Evolutionary conservation across 2,329 filamentous ascomycete species (phyloP), one percentile per base, ranked within the genome.

Genomic region (Fonsecaea pedrosoi): DNA sequence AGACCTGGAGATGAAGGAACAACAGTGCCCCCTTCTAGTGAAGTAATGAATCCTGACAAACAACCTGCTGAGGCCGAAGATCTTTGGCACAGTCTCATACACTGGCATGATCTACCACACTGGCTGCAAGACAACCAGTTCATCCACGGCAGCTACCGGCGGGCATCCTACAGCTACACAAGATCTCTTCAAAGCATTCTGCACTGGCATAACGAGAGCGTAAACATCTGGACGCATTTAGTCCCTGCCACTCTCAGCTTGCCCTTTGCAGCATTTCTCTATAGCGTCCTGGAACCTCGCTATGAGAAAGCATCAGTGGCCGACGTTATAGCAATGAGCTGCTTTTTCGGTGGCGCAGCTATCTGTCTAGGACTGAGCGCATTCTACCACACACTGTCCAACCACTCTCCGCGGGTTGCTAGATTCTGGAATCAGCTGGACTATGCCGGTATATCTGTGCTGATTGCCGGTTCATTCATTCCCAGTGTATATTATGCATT

Each of bases 391-490:
- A 86, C 91, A 1, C 86, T 97, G 56, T 88, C 85, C 25, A 97
- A 97, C 72, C 95, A 99, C 78, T 95, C 91, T 18, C 86, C 88
- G 42, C 79, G 80, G 1, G 92, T 97, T 13, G 89, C 90, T 1
- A 89, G 87, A 69, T 91, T 92, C 82, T 94, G 94, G 10, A 98
- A 98, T 77, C 92, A 96, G 78, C 82, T 98, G 64, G 95, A 99
- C 77, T 98, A 99, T 77, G 87, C 94, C 4, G 95, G 95, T 6
- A 99, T 99, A 73, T 92, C 98, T 35, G 87, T 89, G 57, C 82
- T 99, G 72, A 98, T 98, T 66, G 91, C 94, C 72, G 95, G 95
- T 6, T 94, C 90, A 76, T 97, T 94, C 75, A 87, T 98, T 54
- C 94, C 95, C 1, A 90, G 91, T 58, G 79, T 99, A 66, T 95